A percentile compares a stretch with the other conserved stretches of the same genome.
These are phyloP conservation scores for Saccharomyces pastorianus DNA, from an alignment of 1,139 yeast genomes.

Conservation along the genomic window DNA sequence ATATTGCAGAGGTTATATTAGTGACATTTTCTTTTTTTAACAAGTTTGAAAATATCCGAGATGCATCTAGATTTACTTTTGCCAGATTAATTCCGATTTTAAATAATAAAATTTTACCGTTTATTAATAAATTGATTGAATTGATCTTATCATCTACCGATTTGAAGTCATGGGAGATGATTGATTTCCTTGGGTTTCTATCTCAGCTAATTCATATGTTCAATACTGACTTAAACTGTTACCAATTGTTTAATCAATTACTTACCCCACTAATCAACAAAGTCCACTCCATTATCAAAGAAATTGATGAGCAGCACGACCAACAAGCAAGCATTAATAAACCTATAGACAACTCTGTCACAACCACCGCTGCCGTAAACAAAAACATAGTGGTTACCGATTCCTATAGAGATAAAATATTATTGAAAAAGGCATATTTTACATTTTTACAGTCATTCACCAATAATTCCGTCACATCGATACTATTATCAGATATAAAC, in stretches of 20 bases:
- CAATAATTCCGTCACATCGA: conserved; percentile 70
- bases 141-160: conserved; percentile 55
- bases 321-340: conserved; percentile 27
- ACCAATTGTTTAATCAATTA: conserved; percentile 64
- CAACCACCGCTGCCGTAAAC: conserved; percentile 8
- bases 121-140: conserved; percentile 62
- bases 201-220: conserved; percentile 83
- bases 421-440: conserved; percentile 62
- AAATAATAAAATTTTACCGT: conserved; percentile 47
- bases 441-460: conserved; percentile 61
- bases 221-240: conserved; percentile 57
- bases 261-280: conserved; percentile 67
- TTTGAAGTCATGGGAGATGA: conserved; percentile 55
- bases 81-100: conserved; percentile 78
- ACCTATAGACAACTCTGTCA: conserved; percentile 4
- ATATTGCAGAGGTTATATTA: conserved; percentile 73
- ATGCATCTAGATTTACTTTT: conserved; percentile 78
- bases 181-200: conserved; percentile 75
- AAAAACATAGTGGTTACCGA: conserved; percentile 39
- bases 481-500: conserved; percentile 63
- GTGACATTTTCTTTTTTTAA: conserved; percentile 75
- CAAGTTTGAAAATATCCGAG: conserved; percentile 63
- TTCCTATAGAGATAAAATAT: conserved; percentile 49
- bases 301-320: conserved; percentile 33
- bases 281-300: conserved; percentile 44